A percentile compares a stretch with the other conserved stretches of the same genome.
These are phyloP conservation scores for Phyllosticta citriasiana DNA, from an alignment of 2,329 filamentous ascomycete genomes.

Conservation along the genomic window DNA sequence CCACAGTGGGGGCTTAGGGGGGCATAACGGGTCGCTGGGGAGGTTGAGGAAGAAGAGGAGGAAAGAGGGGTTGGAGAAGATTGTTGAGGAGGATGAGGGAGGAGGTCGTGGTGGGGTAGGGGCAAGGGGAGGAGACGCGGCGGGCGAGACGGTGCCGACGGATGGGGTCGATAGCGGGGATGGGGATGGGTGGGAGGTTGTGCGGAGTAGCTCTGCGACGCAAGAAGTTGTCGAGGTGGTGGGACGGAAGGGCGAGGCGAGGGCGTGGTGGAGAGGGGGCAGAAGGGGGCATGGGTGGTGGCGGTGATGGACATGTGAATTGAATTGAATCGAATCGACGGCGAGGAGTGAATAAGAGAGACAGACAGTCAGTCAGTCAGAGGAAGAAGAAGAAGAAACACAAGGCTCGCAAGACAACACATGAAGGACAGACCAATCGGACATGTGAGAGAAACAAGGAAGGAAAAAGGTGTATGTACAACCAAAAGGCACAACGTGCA, in stretches of 20 bases:
- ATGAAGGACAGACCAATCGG: background rate
- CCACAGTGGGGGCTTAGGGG: no score
- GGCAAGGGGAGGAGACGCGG: no score
- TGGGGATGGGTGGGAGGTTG: background rate
- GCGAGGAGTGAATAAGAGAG: no score
- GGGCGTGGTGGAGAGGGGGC: background rate
- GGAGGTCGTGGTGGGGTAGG: no score
- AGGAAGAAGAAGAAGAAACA: no score
- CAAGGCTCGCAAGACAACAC: background rate
- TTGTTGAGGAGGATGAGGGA: no score
- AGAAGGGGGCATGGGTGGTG: background rate
- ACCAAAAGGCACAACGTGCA: background rate
- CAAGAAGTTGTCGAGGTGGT: background rate
- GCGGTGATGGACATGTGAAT: no score
- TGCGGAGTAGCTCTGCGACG: background rate
- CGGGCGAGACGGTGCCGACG: background rate
- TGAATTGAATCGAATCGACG: no score
- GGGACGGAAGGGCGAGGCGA: background rate
- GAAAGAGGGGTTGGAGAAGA: no score
- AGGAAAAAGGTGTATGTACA: background rate
- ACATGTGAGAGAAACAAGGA: background rate
- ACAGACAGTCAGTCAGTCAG: no score
- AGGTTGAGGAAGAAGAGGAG: no score
- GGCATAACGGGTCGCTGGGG: no score
- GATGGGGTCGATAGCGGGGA: background rate